A percentile compares a stretch with the other conserved stretches of the same genome.
phyloP scores from a whole-genome alignment of 208 protist genomes.

The Trypanosoma scelopori region DNA sequence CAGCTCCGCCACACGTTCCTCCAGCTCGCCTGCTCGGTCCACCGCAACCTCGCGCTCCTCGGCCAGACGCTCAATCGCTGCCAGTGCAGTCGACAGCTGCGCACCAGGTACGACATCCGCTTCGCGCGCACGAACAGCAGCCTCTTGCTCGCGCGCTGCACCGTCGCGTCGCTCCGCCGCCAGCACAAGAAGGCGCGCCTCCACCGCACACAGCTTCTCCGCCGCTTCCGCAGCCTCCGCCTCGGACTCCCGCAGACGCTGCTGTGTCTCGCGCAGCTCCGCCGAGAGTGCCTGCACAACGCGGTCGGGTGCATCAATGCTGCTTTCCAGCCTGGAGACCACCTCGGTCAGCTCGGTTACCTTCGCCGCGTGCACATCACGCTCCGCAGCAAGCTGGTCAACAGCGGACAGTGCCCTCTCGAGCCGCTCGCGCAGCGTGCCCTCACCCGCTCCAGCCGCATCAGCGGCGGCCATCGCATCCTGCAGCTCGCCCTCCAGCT shows the following conservation, averaged over 20 bases:
- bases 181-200: constrained; percentile 11
- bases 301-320: not conserved
- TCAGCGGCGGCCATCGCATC: not conserved
- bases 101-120: constrained; percentile 1
- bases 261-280: constrained; percentile 23
- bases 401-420: not conserved
- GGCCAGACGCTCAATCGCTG: constrained; percentile 28
- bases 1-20: not conserved
- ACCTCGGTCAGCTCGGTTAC: constrained; percentile 10
- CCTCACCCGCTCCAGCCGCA: too few relatives aligned
- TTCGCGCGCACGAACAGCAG: constrained; percentile 1
- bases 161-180: not conserved
- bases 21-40: constrained; percentile 1
- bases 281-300: constrained; percentile 15
- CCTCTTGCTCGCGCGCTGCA: constrained; percentile 5
- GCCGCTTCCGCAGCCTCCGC: constrained; percentile 16
- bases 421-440: not conserved
- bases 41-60: not conserved
- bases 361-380: constrained; percentile 11
- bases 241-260: constrained; percentile 22
- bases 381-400: constrained; percentile 8
- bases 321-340: constrained; percentile 7
- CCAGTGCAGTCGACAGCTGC: constrained; percentile 25
- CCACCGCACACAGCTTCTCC: constrained; percentile 20
- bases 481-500: constrained; percentile 25